Evolutionary conservation across 345 rosid species (phyloP), one percentile per base, ranked within the genome.

Genomic region (Eucalyptus regnans): DNA sequence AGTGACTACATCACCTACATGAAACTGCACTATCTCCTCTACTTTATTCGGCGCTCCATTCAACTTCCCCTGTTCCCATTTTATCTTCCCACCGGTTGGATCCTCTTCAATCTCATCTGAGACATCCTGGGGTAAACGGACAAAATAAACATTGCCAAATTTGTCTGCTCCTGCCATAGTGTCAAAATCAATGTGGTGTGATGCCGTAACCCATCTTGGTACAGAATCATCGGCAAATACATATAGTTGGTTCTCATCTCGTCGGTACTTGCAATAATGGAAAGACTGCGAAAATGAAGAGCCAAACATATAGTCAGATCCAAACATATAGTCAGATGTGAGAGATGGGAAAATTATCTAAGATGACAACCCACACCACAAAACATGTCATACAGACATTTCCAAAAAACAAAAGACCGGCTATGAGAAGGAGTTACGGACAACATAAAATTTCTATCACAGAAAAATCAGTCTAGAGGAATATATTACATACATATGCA

Each of bases 81-180:
- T 98, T 90, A 98, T 98, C 92, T 95, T 98, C 89, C 99, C 98
- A 56, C 99, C 99, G 20, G 98, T 97, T 43, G 99, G 98, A 92
- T 96, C 99, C 91, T 98, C 99, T 92, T 98, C 99, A 68, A 98
- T 95, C 93, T 98, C 99, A 90, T 97, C 98, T 12, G 99, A 98
- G 86, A 97, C 96, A 90, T 98, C 99, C 93, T 98, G 99, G 4
- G 99, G 95, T 60, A 97, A 90, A 64, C 98, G 91, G 88, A 95
- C 99, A 93, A 98, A 97, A 90, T 96, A 97, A 62, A 98, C 86
- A 80, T 98, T 95, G 87, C 99, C 99, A 91, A 97, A 98, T 93
- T 97, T 98, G 92, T 98, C 99, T 37, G 98, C 97, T 90, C 99
- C 99, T 16, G 99, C 99, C 98, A 97, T 91, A 66, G 99, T 97